Base-by-base conservation (phyloP, 2,329 filamentous ascomycete species). In the Botryotinia narcissicola region DNA sequence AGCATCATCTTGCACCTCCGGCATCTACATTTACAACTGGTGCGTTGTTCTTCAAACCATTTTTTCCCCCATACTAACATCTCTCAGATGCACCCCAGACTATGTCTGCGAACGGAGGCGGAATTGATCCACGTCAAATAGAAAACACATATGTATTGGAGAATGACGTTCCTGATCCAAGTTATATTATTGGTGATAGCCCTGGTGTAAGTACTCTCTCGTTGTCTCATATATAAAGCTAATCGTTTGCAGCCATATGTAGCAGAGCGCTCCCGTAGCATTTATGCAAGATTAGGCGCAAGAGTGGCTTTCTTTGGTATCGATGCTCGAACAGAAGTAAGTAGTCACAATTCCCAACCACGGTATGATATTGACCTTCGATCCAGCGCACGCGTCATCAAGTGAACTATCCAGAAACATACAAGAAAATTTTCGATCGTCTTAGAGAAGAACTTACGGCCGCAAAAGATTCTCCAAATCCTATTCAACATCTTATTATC, bases 381-480 rank as follows among this genome's bases (percentile, higher is more conserved):
- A 12, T 7, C 22, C 37, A 80, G 87, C 92, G 95, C 37, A 98
- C 95, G 14, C 90, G 95, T 54, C 94, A 97, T 80, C 94, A 97
- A 83, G 90, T 98, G 83, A 98, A 98, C 84, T 98, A 97, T 79
- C 92, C 94, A 66, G 92, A 95, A 79, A 97, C 94, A 0, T 97
- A 97, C 79, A 90, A 97, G 72, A 83, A 92, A 62, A 89, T 98
- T 35, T 97, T 98, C 81, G 86, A 90, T 73, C 89, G 94, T 59
- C 86, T 95, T 46, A 87, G 91, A 76, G 84, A 86, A 59, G 93
- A 98, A 80, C 89, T 99, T 82, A 85, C 73, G 83, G 92, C 82
- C 84, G 94, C 81, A 82, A 92, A 84, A 80, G 87, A 79, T 75
- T 88, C 84, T 3, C 92, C 92, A 73, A 90, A 93, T 35, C 93